Conservation (phyloP, 2,329 filamentous ascomycete genomes). For the Emergomyces pasteurianus region DNA sequence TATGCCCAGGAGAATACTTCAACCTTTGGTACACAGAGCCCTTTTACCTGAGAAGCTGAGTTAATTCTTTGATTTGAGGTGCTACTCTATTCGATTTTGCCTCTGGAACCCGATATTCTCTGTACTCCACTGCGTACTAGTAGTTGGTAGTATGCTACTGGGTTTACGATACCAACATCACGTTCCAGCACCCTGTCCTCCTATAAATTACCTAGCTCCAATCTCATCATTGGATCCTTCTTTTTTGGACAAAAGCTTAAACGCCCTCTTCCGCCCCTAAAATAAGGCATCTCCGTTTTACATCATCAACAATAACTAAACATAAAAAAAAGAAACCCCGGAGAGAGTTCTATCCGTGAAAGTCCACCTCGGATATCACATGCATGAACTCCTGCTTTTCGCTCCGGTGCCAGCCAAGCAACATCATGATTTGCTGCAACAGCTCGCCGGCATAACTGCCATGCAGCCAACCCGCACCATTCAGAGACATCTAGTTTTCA, state of each 20-base stretch:
- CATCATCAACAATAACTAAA: neutral
- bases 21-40: neutral
- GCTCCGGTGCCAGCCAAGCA: slow-evolving; percentile 45
- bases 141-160: no score
- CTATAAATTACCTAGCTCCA: neutral
- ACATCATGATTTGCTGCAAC: slow-evolving; percentile 49
- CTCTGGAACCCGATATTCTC: neutral
- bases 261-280: neutral
- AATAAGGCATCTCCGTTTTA: neutral
- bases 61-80: neutral
- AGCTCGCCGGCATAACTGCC: slow-evolving; percentile 49
- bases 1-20: no score
- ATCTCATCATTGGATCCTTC: neutral
- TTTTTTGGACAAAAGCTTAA: neutral
- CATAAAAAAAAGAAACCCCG: neutral
- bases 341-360: neutral
- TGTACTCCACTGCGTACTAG: neutral
- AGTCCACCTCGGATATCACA: slow-evolving; percentile 17
- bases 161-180: neutral
- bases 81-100: neutral
- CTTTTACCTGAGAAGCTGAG: neutral
- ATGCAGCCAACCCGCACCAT: slow-evolving; percentile 46
- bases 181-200: neutral
- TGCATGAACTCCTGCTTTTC: slow-evolving; percentile 54
- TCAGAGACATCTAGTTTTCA: slow-evolving; percentile 48